Evolutionary conservation across 2,329 filamentous ascomycete genomes (phyloP).

Genomic region (Diaporthe batatas): DNA sequence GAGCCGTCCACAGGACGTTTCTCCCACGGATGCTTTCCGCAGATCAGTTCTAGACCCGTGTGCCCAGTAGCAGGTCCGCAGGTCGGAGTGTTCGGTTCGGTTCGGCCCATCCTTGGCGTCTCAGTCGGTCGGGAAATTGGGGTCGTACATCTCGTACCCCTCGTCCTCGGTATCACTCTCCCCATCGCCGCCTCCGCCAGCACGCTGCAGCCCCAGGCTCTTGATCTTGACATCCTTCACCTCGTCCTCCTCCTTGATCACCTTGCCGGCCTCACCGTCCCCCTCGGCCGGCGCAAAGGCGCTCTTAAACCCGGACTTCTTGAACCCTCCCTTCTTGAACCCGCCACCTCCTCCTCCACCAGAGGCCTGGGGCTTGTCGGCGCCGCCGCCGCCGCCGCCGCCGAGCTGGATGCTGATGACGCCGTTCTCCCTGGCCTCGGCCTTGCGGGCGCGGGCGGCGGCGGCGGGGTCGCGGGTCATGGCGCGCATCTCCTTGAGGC

Average conservation of each 20-base stretch:
- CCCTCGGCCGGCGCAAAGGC: conserved; percentile 73
- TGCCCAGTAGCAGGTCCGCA: background rate
- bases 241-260: conserved; percentile 43
- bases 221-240: conserved; percentile 47
- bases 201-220: conserved; percentile 41
- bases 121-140: conserved; percentile 72
- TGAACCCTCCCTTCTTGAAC: conserved; percentile 79
- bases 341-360: conserved; percentile 53
- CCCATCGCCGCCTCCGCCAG: conserved; percentile 40
- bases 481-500: conserved; percentile 88
- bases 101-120: background rate
- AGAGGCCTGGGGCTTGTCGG: conserved; percentile 49
- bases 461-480: conserved; percentile 80
- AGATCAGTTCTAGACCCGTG: background rate
- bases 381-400: conserved; percentile 53
- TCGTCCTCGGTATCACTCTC: conserved; percentile 79
- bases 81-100: background rate
- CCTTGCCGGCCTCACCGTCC: conserved; percentile 53
- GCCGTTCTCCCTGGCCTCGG: conserved; percentile 78
- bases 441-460: conserved; percentile 74
- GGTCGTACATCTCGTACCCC: conserved; percentile 77
- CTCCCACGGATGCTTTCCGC: background rate
- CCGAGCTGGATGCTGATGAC: conserved; percentile 77
- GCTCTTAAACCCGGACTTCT: conserved; percentile 87
- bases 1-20: no score